Evolutionary conservation across 495 filamentous ascomycete species (phyloP), one percentile per base, ranked within the genome.

Genomic region (Penicillium turbatum): DNA sequence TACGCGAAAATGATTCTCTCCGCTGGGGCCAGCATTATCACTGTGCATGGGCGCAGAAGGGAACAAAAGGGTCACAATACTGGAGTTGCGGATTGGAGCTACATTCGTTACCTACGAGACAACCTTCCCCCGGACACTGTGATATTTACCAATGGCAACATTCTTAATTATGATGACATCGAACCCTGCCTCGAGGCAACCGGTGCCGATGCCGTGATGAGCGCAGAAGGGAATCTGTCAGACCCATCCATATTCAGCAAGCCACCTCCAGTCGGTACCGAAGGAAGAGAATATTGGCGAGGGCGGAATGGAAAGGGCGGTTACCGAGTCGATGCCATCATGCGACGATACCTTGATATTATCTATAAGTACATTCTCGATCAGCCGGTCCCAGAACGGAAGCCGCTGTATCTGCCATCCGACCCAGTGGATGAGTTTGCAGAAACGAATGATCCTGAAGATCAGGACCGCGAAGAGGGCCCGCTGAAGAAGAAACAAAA

Each of bases 41-140:
- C 93, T 0, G 88, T 97, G 0, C 93, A 99, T 75, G 93, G 93
- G 13, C 78, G 93, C 32, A 79, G 79, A 49, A 76, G 95, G 56
- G 91, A 97, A 51, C 93, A 97, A 64, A 97, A 97, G 70, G 92
- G 95, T 2, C 93, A 99, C 63, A 84, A 92, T 60, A 99, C 95
- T 0, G 93, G 95, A 0, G 61, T 97, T 26, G 93, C 93, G 4
- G 92, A 97, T 70, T 99, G 93, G 95, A 79, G 72, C 26, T 79
- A 85, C 46, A 84, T 99, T 46, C 79, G 84, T 21, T 95, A 87
- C 58, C 73, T 99, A 43, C 80, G 95, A 38, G 85, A 95, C 31
- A 85, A 89, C 42, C 72, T 99, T 19, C 92, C 93, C 1, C 72
- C 78, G 3, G 90, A 96, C 26, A 89, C 89, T 34, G 93, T 99